Conservation (phyloP, 148 eudicot genomes). For the Dianthus caryophyllus region DNA sequence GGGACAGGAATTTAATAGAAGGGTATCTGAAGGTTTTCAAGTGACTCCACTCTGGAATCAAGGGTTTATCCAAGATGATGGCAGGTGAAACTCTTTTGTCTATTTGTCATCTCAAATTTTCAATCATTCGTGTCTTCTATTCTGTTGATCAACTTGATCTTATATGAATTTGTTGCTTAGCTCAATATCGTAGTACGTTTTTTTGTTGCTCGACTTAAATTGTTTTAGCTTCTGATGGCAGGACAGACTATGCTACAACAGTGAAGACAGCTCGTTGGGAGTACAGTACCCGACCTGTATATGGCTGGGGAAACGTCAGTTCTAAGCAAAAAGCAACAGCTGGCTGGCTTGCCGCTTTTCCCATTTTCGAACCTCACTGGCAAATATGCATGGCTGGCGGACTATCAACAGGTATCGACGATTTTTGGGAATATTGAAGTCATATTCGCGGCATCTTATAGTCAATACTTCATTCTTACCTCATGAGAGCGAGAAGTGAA, state of each 20-base stretch:
- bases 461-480: too few relatives aligned
- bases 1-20: constrained; percentile 60
- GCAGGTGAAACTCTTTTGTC: constrained; percentile 47
- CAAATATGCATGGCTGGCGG: constrained; percentile 98
- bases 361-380: constrained; percentile 99
- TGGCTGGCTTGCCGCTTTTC: constrained; percentile 99
- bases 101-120: constrained; percentile 3
- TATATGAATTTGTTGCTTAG: neutral
- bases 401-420: constrained; percentile 73
- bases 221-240: constrained; percentile 32
- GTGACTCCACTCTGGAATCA: constrained; percentile 95
- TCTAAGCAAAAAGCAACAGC: constrained; percentile 94
- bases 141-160: neutral
- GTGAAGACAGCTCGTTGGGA: constrained; percentile 92
- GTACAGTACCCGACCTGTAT: constrained; percentile 83
- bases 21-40: constrained; percentile 82
- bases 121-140: neutral
- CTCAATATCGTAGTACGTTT: neutral
- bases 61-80: constrained; percentile 87
- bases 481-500: neutral
- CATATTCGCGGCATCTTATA: too few relatives aligned
- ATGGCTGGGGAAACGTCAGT: constrained; percentile 92
- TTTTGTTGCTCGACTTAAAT: neutral
- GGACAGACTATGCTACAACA: constrained; percentile 74
- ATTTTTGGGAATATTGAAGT: too few relatives aligned